Evolutionary conservation across 768 basidiomycete genomes (phyloP).

Genomic region (Mycena albidolilacea): DNA sequence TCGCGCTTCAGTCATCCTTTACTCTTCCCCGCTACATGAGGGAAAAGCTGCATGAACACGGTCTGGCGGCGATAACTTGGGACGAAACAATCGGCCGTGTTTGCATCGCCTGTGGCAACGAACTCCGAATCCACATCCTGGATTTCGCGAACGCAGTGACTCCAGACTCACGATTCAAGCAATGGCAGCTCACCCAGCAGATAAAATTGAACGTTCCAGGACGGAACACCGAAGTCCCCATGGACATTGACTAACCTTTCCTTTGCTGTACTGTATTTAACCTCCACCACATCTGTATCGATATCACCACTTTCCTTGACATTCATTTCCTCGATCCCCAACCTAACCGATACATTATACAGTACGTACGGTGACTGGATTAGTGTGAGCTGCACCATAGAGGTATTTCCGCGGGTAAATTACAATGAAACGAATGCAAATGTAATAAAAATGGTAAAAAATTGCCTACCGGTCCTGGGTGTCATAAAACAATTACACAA

Average conservation of each 20-base stretch:
- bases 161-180: conserved; percentile 47
- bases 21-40: conserved; percentile 58
- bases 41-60: conserved; percentile 49
- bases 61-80: conserved; percentile 70
- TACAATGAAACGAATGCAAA: conserved; percentile 39
- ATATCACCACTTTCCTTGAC: conserved; percentile 5
- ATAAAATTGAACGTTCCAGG: conserved; percentile 46
- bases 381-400: conserved; percentile 40
- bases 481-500: conserved; percentile 24
- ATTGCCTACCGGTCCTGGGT: conserved; percentile 35
- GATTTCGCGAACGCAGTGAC: conserved; percentile 59
- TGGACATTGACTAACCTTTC: conserved; percentile 20
- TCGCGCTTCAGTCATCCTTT: conserved; percentile 44
- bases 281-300: not conserved
- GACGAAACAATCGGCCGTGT: conserved; percentile 77
- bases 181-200: conserved; percentile 52
- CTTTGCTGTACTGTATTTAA: not conserved
- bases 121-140: conserved; percentile 58
- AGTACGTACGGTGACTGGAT: conserved; percentile 40
- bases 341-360: conserved; percentile 41
- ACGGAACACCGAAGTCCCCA: not conserved
- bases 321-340: conserved; percentile 14
- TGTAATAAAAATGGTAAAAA: conserved; percentile 48
- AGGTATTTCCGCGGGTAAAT: conserved; percentile 37
- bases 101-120: conserved; percentile 62